Evolutionary conservation across 2,329 filamentous ascomycete species (phyloP).

Genomic region (Dothiorella sarmentorum): DNA sequence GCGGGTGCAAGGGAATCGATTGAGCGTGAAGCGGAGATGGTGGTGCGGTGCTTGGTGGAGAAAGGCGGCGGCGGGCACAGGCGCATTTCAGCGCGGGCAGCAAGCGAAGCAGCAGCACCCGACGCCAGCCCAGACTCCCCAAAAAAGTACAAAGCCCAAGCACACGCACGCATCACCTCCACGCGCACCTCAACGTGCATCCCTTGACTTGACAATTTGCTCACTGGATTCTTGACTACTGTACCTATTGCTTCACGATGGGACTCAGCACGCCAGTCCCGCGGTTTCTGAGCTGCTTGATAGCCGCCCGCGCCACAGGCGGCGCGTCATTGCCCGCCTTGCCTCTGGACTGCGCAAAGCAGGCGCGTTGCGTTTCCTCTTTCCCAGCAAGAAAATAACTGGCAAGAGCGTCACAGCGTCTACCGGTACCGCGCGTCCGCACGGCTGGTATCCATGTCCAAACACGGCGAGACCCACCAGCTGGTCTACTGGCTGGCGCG

Average conservation of each 20-base stretch:
- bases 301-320: neutral
- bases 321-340: neutral
- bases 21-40: neutral
- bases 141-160: neutral
- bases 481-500: neutral
- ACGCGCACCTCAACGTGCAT: slow-evolving; percentile 4
- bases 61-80: neutral
- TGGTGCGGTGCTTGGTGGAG: slow-evolving; percentile 3
- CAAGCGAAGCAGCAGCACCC: neutral
- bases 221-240: neutral
- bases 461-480: neutral
- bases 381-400: too few species aligned
- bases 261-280: neutral
- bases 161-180: slow-evolving; percentile 1
- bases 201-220: neutral
- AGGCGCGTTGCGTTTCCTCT: neutral
- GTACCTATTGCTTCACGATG: too few species aligned
- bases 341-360: neutral
- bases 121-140: neutral
- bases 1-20: neutral
- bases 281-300: neutral
- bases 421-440: slow-evolving; percentile 14
- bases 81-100: neutral
- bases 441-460: neutral
- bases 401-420: neutral